These are phyloP conservation scores for Fraxinus cuspidata DNA, from an alignment of 257 asterid genomes.

Conservation along the genomic window DNA sequence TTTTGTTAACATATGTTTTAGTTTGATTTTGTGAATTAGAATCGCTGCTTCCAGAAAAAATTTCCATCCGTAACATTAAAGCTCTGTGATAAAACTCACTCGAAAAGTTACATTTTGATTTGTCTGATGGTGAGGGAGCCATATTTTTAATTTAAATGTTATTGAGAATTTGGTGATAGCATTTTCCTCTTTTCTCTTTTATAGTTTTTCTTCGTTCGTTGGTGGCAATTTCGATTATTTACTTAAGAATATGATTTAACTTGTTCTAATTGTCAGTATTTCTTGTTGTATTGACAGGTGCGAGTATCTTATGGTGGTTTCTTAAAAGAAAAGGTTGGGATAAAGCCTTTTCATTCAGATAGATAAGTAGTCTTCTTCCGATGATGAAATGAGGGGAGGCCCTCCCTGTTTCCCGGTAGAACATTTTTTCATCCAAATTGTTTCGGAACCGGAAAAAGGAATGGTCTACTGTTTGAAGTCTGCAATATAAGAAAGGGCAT, in stretches of 20 bases:
- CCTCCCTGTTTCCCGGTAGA: too few relatives aligned
- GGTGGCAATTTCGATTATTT: neutral
- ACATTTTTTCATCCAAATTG: too few relatives aligned
- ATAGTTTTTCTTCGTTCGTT: neutral
- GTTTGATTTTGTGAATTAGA: neutral
- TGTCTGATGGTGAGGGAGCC: neutral
- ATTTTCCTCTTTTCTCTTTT: neutral
- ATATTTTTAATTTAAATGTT: neutral
- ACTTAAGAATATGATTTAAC: neutral
- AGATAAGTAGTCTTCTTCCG: too few relatives aligned
- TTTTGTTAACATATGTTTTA: neutral
- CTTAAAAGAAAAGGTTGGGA: too few relatives aligned
- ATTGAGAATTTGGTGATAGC: neutral
- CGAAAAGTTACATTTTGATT: neutral
- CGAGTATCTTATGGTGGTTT: neutral
- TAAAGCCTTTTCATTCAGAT: too few relatives aligned
- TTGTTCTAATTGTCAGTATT: conserved; percentile 17
- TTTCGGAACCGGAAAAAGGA: too few relatives aligned
- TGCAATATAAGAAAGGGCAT: conserved; percentile 25
- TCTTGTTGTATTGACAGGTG: conserved; percentile 30
- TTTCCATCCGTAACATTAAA: neutral
- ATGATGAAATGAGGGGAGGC: too few relatives aligned
- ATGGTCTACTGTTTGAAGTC: conserved; percentile 17
- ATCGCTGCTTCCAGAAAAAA: neutral
- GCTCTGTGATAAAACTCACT: neutral